These are phyloP conservation scores for Penicillium sp. DNA, from an alignment of 2,329 filamentous ascomycete species.

Conservation along the genomic window DNA sequence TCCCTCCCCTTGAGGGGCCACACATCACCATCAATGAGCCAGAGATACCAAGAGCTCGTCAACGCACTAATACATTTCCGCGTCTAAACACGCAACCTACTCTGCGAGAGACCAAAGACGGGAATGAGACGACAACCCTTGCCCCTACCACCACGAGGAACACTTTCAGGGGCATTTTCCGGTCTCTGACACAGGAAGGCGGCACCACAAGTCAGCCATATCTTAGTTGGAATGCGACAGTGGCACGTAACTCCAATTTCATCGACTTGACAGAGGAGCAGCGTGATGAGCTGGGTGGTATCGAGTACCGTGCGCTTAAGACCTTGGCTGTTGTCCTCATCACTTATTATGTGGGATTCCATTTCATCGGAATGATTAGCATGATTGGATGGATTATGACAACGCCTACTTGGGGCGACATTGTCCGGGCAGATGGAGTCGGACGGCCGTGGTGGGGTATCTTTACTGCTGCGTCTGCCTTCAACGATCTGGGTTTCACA, in stretches of 20 bases:
- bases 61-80: conserved; percentile 38
- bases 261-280: conserved; percentile 84
- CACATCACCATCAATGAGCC: conserved; percentile 51
- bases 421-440: conserved; percentile 62
- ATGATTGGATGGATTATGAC: conserved; percentile 76
- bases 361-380: conserved; percentile 68
- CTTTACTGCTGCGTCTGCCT: conserved; percentile 81
- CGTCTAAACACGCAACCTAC: conserved; percentile 38
- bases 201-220: conserved; percentile 67
- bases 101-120: conserved; percentile 32
- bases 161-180: conserved; percentile 33
- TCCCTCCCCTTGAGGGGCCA: conserved; percentile 30
- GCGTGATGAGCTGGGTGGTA: conserved; percentile 89
- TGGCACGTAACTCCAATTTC: conserved; percentile 90
- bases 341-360: conserved; percentile 78
- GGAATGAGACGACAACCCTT: conserved; percentile 25
- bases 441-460: conserved; percentile 83
- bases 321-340: conserved; percentile 75
- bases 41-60: conserved; percentile 34
- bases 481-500: conserved; percentile 93
- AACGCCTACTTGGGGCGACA: conserved; percentile 57
- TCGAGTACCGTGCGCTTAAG: conserved; percentile 91
- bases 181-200: conserved; percentile 38
- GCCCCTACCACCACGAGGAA: conserved; percentile 27
- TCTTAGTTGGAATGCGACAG: conserved; percentile 87